A percentile compares a stretch with the other conserved stretches of the same genome.
These are phyloP conservation scores for Euphorbia pulcherrima DNA, from an alignment of 345 rosid genomes.

Conservation along the genomic window DNA sequence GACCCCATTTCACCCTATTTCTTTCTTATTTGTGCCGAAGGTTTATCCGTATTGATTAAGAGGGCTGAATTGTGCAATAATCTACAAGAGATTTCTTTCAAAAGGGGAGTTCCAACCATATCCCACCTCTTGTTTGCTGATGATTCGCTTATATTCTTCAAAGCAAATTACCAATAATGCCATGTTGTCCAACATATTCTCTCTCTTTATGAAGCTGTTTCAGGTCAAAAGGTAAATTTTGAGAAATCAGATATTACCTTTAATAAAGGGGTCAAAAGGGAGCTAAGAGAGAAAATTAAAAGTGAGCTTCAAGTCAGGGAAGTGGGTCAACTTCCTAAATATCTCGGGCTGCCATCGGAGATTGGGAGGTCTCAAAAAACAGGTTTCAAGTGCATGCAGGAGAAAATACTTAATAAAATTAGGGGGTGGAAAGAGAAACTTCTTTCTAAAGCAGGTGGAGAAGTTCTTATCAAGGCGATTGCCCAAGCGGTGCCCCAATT, in stretches of 20 bases:
- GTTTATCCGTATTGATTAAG: neutral
- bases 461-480: neutral
- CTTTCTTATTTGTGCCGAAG: neutral
- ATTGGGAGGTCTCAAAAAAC: neutral
- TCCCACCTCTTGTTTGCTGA: neutral
- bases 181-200: neutral
- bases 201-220: neutral
- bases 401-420: neutral
- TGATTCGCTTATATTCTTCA: neutral
- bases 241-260: neutral
- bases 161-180: neutral
- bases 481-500: neutral
- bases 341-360: neutral
- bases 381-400: neutral
- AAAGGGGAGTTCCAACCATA: no score
- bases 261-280: no score
- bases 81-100: no score
- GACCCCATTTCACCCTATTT: neutral
- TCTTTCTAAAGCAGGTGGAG: neutral
- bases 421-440: neutral
- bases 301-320: neutral
- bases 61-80: neutral
- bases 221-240: neutral
- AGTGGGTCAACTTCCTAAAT: neutral
- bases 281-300: neutral